Conservation (phyloP, 306 rosid species). For the Quercus berberidifolia region DNA sequence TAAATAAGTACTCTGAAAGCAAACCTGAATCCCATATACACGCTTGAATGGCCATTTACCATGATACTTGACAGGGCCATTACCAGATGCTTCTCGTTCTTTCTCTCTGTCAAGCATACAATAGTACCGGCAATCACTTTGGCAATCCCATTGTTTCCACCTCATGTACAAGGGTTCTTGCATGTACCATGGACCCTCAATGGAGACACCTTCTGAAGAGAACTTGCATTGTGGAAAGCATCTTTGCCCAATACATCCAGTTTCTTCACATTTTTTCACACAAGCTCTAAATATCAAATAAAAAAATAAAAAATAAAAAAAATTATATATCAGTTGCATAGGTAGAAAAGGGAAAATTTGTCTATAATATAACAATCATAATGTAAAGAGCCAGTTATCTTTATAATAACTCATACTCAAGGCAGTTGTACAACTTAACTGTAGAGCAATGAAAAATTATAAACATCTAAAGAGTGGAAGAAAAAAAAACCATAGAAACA, state of each 20-base stretch:
- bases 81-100: constrained; percentile 42
- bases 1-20: constrained; percentile 15
- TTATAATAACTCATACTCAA: background rate
- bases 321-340: background rate
- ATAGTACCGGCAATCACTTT: constrained; percentile 54
- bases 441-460: no score
- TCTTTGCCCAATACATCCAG: constrained; percentile 52
- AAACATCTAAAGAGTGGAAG: no score
- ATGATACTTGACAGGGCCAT: constrained; percentile 60
- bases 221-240: constrained; percentile 64
- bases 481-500: no score
- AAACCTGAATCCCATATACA: constrained; percentile 69
- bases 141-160: constrained; percentile 72
- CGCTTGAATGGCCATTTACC: constrained; percentile 86
- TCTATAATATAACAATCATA: background rate
- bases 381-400: background rate
- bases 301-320: background rate
- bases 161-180: constrained; percentile 52
- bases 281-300: constrained; percentile 44
- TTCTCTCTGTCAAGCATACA: constrained; percentile 71
- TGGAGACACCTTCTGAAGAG: constrained; percentile 30
- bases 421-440: background rate
- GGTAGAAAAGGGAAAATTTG: background rate
- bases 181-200: constrained; percentile 45
- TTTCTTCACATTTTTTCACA: constrained; percentile 56